phyloP scores from a whole-genome alignment of 768 basidiomycete species.

The Mycena epipterygia region DNA sequence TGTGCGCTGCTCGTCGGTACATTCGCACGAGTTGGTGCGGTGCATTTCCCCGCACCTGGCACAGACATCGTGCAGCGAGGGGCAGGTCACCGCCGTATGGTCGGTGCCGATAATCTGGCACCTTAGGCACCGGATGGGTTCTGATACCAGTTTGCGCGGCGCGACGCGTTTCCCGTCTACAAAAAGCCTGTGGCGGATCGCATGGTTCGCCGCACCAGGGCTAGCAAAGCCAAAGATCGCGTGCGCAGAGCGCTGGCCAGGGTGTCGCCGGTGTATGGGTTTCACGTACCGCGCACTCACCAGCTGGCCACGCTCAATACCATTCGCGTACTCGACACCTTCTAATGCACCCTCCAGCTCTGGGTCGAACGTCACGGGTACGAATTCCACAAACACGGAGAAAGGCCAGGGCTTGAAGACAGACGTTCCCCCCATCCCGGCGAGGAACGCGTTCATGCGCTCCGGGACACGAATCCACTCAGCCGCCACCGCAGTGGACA shows the following conservation, averaged over 20 bases:
- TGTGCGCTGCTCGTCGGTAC: background rate
- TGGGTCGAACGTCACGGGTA: slow-evolving; percentile 38
- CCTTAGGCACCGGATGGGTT: slow-evolving; percentile 34
- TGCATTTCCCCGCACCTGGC: slow-evolving; percentile 38
- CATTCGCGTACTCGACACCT: slow-evolving; percentile 34
- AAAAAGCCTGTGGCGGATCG: slow-evolving; percentile 24
- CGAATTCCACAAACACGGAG: slow-evolving; percentile 37
- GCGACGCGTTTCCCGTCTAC: slow-evolving; percentile 32
- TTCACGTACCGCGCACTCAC: slow-evolving; percentile 44
- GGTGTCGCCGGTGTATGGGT: slow-evolving; percentile 23
- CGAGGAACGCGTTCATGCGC: slow-evolving; percentile 28
- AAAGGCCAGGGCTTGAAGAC: slow-evolving; percentile 10
- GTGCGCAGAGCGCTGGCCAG: slow-evolving; percentile 40
- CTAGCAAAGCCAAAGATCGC: slow-evolving; percentile 38
- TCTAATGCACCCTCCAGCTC: background rate
- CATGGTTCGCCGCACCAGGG: slow-evolving; percentile 30
- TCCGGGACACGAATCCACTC: slow-evolving; percentile 32
- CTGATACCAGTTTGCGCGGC: slow-evolving; percentile 29
- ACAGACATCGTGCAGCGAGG: slow-evolving; percentile 19
- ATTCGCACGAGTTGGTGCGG: slow-evolving; percentile 36
- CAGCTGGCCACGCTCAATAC: slow-evolving; percentile 22
- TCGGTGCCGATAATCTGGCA: slow-evolving; percentile 29
- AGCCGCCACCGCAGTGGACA: slow-evolving; percentile 24
- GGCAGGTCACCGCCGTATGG: slow-evolving; percentile 38
- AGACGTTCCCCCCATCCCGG: slow-evolving; percentile 27